Base-by-base conservation (phyloP, 495 filamentous ascomycete species). In the Beverwykella pulmonaria region DNA sequence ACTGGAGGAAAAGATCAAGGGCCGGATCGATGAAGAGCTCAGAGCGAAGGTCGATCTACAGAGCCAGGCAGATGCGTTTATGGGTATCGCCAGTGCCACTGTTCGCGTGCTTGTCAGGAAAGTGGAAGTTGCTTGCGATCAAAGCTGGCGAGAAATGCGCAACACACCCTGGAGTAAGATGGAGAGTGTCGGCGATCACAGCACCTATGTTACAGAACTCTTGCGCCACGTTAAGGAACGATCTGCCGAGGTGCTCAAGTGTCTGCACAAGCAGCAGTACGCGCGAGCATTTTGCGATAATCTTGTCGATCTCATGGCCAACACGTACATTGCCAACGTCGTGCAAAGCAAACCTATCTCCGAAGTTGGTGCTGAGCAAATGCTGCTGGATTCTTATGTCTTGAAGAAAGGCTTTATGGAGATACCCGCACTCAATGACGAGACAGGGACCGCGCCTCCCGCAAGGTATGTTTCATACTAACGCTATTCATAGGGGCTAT, bases 321-420 rank as follows among this genome's bases (percentile, higher is more conserved):
- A 82, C 63, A 78, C 89, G 6, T 98, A 93, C 76, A 84, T 97
- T 70, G 76, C 80, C 39, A 96, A 90, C 68, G 86, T 97, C 64
- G 91, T 96, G 47, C 90, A 91, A 73, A 96, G 92, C 78, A 88
- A 83, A 65, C 94, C 94, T 20, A 86, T 98, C 58, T 91, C 90
- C 17, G 93, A 97, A 75, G 91, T 92, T 53, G 94, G 92, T 25
- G 94, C 94, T n/a, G 95, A 98, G 78, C 94, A 89, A 86, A 96
- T 98, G 92, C 83, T 98, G 7, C 85, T 98, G 2, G 95, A 98
- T 75, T 88, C 90, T 54, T 97, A 98, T 74, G 90, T 90, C 29
- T 83, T 98, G 7, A 96, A 93, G 67, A 91, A 94, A 70, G 85
- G 87, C 17, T 88, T 97, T 54, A 82, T 85, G 57, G 87, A 84